Base-by-base conservation (phyloP, 2,329 filamentous ascomycete genomes). In the Sphaerulina vaccinii region DNA sequence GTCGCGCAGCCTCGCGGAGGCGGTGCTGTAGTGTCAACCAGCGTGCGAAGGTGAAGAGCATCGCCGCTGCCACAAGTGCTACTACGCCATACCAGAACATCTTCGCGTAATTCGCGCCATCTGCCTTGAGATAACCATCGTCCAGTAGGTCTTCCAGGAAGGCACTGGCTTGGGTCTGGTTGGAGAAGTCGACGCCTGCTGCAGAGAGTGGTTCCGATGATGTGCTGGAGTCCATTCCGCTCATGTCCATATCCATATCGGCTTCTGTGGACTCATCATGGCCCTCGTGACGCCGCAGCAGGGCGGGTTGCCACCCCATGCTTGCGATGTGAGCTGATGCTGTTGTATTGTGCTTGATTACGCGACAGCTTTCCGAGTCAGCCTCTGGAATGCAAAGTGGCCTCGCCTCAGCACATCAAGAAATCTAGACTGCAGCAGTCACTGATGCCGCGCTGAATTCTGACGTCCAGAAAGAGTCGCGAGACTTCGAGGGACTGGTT, bases 81-180 rank as follows among this genome's bases (percentile, higher is more conserved):
- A 66, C 66, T 19, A 71, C 59, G 2, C 70, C 71, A 46, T 70
- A 72, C 71, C 70, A 73, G 52, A 73, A 72, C 48, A 68, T 62
- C 29, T 65, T 62, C 1, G 71, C 70, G 49, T 69, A 68, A 23
- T 60, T 60, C 47, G 72, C 70, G 3, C 65, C 70, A 24, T 64
- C 61, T 10, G 68, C 33, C 40, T 70, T 66, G 24, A 73, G 65
- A 16, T 63, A 56, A 5, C 59, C 61, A 47, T 73, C 70, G 53
- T 73, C 67, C 8, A 72, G 59, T 15, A 73, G 60, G 7, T 70
- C 60, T 5, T 54, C 60, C 6, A 72, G 62, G 37, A 72, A 72
- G 18, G 62, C 64, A 1, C 60, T 50, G 4, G 70, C 70, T 50
- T 71, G 67, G 1, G 67, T 70, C 5, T 48, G 49, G 32, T 72